Evolutionary conservation across 805 yeast species (phyloP), one percentile per base, ranked within the genome.

Genomic region (Kluyveromyces siamensis): DNA sequence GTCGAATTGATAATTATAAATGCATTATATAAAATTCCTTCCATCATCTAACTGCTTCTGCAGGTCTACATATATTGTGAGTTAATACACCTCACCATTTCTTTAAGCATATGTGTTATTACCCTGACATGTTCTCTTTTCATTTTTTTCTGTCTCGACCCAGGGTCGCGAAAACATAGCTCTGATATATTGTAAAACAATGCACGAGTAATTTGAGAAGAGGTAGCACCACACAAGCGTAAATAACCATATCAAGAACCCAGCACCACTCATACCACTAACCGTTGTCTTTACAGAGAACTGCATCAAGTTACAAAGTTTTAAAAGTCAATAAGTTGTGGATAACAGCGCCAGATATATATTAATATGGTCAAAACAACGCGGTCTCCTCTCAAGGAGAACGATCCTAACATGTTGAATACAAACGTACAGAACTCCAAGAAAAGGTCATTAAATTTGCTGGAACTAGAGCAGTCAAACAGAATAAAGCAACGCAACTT

Each of bases 311-410:
- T 7, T 30, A 30, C 35, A 30, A 10, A 30, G 35, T 30, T 7
- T 30, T 30, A 11, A 13, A 30, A 13, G 14, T 30, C 35, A 30
- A 5, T 30, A 30, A 10, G 11, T 30, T 30, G 35, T 30, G 14
- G 7, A 13, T 13, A 11, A 13, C 14, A 10, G 35, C 35, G 35
- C 35, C 35, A 30, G 14, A 30, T 10, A 30, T 21, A 30, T 4
- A 7, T 10, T 30, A 8, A 13, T 9, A 43, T 43, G 45, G 38
- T 38, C 14, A 43, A 43, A 21, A 46, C 41, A 10, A 45, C 53
- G 42, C 48, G 69, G 39, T 61, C 67, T 14, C 69, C 69, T 7
- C 48, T 65, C 50, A 62, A 61, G 48, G 67, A 63, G 41, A 63
- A 66, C 7, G 62, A 65, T 47, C 55, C 67, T 6, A 65, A 64